Conservation (phyloP, 164 flowering plant genomes). For the Hamamelis virginiana region DNA sequence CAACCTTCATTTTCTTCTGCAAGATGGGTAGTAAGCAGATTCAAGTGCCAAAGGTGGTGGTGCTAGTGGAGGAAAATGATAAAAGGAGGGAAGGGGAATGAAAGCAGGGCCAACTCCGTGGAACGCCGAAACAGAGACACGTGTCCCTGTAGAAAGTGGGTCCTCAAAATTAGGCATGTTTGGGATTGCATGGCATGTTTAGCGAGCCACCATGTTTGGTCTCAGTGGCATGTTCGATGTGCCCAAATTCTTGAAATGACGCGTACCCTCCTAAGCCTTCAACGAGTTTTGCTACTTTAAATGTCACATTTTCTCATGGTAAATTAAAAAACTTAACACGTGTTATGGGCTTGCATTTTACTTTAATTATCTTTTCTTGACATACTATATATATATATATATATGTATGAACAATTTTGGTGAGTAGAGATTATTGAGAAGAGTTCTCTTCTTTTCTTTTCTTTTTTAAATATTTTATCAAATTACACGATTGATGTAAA, state of each 20-base stretch:
- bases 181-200: conserved; percentile 23
- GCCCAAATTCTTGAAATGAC: conserved; percentile 20
- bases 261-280: too few relatives aligned
- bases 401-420: too few relatives aligned
- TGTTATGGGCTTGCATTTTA: too few relatives aligned
- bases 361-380: too few relatives aligned
- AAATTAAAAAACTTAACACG: too few relatives aligned
- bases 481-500: too few relatives aligned
- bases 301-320: too few relatives aligned
- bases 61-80: conserved; percentile 5
- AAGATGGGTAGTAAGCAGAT: neutral
- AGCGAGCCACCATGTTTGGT: conserved; percentile 14
- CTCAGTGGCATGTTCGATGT: conserved; percentile 29
- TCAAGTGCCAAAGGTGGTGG: neutral
- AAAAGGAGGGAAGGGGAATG: neutral
- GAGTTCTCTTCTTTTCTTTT: too few relatives aligned
- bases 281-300: too few relatives aligned
- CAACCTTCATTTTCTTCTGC: conserved; percentile 14
- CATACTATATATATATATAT: too few relatives aligned
- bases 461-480: too few relatives aligned
- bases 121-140: neutral
- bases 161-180: conserved; percentile 6
- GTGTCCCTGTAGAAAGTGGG: conserved; percentile 16
- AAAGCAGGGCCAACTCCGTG: conserved; percentile 6
- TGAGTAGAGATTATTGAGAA: too few relatives aligned